phyloP scores from a whole-genome alignment of 2,329 filamentous ascomycete genomes.

The Exutisphaerella laricina region DNA sequence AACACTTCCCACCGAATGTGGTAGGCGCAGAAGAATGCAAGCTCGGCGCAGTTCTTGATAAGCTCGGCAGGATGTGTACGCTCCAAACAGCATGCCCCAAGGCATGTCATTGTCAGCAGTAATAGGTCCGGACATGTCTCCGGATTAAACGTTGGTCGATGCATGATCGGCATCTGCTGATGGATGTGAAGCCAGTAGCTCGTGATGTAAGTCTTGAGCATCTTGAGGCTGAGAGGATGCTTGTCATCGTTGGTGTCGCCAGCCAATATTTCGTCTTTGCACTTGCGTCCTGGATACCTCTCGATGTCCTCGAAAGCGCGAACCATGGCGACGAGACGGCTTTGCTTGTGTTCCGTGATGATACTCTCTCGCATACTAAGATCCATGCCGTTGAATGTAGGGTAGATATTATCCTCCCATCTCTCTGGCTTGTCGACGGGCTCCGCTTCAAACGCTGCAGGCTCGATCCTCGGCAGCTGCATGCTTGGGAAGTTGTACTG shows the following conservation, averaged over 20 bases:
- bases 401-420: slow-evolving; percentile 9
- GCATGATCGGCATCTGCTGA: slow-evolving; percentile 86
- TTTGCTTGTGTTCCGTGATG: slow-evolving; percentile 81
- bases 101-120: slow-evolving; percentile 81
- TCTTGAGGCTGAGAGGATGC: slow-evolving; percentile 71
- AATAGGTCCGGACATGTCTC: slow-evolving; percentile 81
- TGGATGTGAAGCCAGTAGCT: slow-evolving; percentile 96
- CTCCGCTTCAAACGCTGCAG: slow-evolving; percentile 15
- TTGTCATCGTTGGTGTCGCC: slow-evolving; percentile 63
- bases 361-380: slow-evolving; percentile 71
- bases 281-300: slow-evolving; percentile 65
- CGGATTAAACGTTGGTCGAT: slow-evolving; percentile 87
- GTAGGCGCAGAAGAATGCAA: slow-evolving; percentile 87
- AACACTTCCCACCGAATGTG: slow-evolving; percentile 96
- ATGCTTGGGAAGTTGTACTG: slow-evolving; percentile 16
- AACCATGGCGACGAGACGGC: slow-evolving; percentile 71
- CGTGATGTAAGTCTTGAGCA: slow-evolving; percentile 92
- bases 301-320: slow-evolving; percentile 72
- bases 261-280: slow-evolving; percentile 70
- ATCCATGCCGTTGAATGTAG: slow-evolving; percentile 49
- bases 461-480: slow-evolving; percentile 24
- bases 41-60: slow-evolving; percentile 69
- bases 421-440: neutral
- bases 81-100: slow-evolving; percentile 85
- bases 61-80: slow-evolving; percentile 69